phyloP scores from a whole-genome alignment of 2,329 filamentous ascomycete species.

The Colletotrichum sp. region DNA sequence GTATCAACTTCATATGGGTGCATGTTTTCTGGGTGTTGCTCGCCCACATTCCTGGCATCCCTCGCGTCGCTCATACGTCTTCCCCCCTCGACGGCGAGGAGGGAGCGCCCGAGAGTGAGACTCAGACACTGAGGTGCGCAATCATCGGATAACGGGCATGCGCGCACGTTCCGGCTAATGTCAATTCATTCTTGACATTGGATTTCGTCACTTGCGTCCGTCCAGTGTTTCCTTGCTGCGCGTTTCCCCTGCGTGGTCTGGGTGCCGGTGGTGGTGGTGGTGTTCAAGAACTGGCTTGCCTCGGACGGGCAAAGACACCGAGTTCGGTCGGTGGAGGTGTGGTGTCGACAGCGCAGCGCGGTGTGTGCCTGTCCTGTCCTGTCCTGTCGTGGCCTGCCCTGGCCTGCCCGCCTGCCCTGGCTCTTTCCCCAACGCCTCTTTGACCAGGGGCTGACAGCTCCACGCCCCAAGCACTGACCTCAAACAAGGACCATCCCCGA shows the following conservation, averaged over 20 bases:
- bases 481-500: slow-evolving; percentile 17
- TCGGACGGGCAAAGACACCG: slow-evolving; percentile 5
- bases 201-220: not conserved
- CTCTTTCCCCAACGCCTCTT: not conserved
- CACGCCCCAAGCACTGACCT: slow-evolving; percentile 14
- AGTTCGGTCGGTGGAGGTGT: slow-evolving; percentile 9
- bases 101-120: not conserved
- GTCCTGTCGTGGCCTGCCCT: not conserved
- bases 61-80: slow-evolving; percentile 5
- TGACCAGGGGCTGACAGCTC: not conserved
- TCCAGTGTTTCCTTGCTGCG: not conserved
- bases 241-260: not conserved
- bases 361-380: not conserved
- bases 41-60: slow-evolving; percentile 12
- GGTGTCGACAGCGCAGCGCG: not conserved
- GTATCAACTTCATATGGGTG: not conserved
- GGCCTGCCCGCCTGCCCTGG: not conserved
- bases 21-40: not conserved
- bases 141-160: not conserved
- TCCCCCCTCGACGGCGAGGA: not conserved
- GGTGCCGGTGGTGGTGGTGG: not conserved
- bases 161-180: not conserved
- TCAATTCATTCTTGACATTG: not conserved
- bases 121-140: not conserved
- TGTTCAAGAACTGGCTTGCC: not conserved